phyloP scores from a whole-genome alignment of 495 filamentous ascomycete genomes.

The Durotheca rogersii region DNA sequence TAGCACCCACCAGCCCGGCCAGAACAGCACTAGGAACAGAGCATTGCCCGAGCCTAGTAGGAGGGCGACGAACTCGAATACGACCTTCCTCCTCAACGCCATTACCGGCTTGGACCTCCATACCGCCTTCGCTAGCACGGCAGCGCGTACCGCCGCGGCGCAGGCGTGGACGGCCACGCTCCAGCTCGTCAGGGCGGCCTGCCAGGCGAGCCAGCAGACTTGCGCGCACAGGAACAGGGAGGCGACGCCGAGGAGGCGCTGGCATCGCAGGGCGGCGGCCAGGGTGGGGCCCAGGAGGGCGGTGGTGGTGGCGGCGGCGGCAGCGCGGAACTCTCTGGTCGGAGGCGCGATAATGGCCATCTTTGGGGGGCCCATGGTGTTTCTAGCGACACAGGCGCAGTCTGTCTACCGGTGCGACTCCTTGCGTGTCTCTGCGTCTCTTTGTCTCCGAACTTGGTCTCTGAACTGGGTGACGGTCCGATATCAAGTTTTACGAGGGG shows the following conservation, averaged over 20 bases:
- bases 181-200: slow-evolving; percentile 15
- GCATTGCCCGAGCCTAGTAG: slow-evolving; percentile 43
- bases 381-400: too few relatives aligned
- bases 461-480: too few relatives aligned
- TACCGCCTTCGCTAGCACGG: slow-evolving; percentile 3
- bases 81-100: slow-evolving; percentile 42
- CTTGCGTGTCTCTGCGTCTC: too few relatives aligned
- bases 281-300: slow-evolving; percentile 30
- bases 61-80: slow-evolving; percentile 46
- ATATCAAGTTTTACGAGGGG: too few relatives aligned
- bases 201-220: slow-evolving; percentile 27
- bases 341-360: slow-evolving; percentile 36
- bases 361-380: slow-evolving; percentile 20
- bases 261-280: slow-evolving; percentile 35
- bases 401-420: too few relatives aligned
- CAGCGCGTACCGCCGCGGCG: slow-evolving; percentile 9
- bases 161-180: slow-evolving; percentile 23
- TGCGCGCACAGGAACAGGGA: slow-evolving; percentile 30
- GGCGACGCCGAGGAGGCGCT: slow-evolving; percentile 27
- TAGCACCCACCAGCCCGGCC: slow-evolving; percentile 52
- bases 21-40: slow-evolving; percentile 47
- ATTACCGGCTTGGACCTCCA: slow-evolving; percentile 38
- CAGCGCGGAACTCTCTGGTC: slow-evolving; percentile 29
- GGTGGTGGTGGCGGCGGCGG: slow-evolving; percentile 22
- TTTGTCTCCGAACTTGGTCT: too few relatives aligned